Evolutionary conservation across 2,329 filamentous ascomycete species (phyloP), one percentile per base, ranked within the genome.

Genomic region (Macrophomina pseudophaseolina): DNA sequence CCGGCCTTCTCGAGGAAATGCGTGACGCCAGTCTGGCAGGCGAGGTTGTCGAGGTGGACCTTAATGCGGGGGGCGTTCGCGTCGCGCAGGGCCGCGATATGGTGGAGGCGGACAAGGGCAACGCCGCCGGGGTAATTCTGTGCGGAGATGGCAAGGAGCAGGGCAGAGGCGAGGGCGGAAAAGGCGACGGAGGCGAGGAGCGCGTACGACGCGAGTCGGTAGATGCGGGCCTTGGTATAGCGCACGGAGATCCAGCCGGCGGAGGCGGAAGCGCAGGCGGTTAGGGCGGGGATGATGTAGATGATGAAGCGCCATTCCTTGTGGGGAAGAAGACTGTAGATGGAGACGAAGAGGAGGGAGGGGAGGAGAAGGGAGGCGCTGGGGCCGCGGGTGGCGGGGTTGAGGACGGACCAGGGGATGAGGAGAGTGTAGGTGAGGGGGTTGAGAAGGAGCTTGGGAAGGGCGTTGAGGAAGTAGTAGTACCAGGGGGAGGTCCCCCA

Each of bases 271-370:
- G 93, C 90, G 2, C 90, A 86, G 11, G 90, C 90, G 0, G 94
- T 97, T 35, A 98, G 81, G 0, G 90, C 85, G 0, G 95, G 95
- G 30, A 97, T 84, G 63, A 88, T 85, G 80, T 98, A 98, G 73
- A 98, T 88, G 71, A 99, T 90, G 82, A 99, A 99, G 18, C 95
- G 91, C 76, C 93, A 91, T 80, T 99, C 95, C 77, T 99, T 99
- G 81, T 99, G 95, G 0, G 94, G 94, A 69, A 97, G 91, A 60
- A 93, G 72, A 69, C 93, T 97, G 82, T 97, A 98, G 51, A 96
- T 78, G 4, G 85, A 85, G 23, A 96, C 84, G 77, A 94, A 99
- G 35, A 86, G 78, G 1, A 96, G 70, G 9, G 87, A 85, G 0
- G 95, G 93, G 2, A 90, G 72, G 4, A 91, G 72, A 8, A 88